phyloP scores from a whole-genome alignment of 2,329 filamentous ascomycete species.

The Claviceps spartinae region DNA sequence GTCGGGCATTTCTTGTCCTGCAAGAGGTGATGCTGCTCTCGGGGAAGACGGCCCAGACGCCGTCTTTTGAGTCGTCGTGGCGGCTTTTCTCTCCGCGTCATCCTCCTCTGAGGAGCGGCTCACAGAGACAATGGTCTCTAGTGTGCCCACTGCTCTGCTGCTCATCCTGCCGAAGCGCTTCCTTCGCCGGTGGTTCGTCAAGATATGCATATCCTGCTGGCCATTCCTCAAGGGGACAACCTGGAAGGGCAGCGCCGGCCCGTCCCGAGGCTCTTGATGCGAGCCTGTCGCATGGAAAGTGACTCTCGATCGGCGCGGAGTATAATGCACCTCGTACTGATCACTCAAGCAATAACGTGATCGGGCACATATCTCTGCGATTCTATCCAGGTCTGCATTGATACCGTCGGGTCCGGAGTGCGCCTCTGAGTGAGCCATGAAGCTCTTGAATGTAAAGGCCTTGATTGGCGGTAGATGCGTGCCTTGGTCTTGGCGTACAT shows the following conservation, averaged over 20 bases:
- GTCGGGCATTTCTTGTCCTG: constrained; percentile 16
- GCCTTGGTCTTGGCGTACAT: constrained; percentile 20
- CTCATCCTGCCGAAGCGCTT: constrained; percentile 29
- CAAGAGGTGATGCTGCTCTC: constrained; percentile 14
- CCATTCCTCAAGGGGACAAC: constrained; percentile 40
- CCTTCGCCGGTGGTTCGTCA: constrained; percentile 18
- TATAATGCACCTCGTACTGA: constrained; percentile 52
- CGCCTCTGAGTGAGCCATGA: constrained; percentile 42
- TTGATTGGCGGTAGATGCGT: constrained; percentile 46
- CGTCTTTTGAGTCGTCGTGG: constrained; percentile 24
- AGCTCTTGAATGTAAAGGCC: constrained; percentile 51
- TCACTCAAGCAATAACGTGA: constrained; percentile 53
- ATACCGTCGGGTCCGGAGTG: constrained; percentile 32
- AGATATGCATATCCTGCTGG: constrained; percentile 29
- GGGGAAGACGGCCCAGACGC: constrained; percentile 19
- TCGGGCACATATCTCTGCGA: constrained; percentile 53
- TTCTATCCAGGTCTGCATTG: constrained; percentile 45
- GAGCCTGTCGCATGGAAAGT: constrained; percentile 26
- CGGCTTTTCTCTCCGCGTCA: constrained; percentile 44
- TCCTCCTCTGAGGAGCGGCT: constrained; percentile 52
- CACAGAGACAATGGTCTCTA: constrained; percentile 55
- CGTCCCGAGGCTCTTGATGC: constrained; percentile 23
- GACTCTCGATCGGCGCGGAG: constrained; percentile 45
- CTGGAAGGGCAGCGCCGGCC: constrained; percentile 35
- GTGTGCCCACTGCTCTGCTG: constrained; percentile 45